phyloP scores from a whole-genome alignment of 2,329 filamentous ascomycete genomes.

The Polychaeton citri region DNA sequence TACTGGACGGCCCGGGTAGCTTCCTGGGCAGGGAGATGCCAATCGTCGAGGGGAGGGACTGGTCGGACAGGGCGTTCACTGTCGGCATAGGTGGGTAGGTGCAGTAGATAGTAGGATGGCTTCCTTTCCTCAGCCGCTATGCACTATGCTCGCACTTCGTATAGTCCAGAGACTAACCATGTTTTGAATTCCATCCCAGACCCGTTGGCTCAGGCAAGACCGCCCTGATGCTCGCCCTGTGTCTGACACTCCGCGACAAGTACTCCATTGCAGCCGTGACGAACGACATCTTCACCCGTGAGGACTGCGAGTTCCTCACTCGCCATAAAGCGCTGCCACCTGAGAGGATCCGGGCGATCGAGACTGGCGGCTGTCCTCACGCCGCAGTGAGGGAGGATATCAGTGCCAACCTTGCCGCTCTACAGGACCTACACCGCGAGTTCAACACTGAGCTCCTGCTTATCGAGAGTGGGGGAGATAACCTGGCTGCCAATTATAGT shows the following conservation, averaged over 20 bases:
- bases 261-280: slow-evolving; percentile 91
- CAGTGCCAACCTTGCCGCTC: slow-evolving; percentile 77
- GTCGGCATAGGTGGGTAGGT: slow-evolving; percentile 92
- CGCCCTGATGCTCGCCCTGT: slow-evolving; percentile 88
- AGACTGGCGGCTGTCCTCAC: slow-evolving; percentile 94
- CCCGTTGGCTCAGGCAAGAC: slow-evolving; percentile 97
- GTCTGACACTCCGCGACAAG: slow-evolving; percentile 62
- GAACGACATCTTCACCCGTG: slow-evolving; percentile 96
- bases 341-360: slow-evolving; percentile 80
- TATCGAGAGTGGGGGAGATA: slow-evolving; percentile 93
- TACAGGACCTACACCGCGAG: slow-evolving; percentile 73
- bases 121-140: too few species aligned
- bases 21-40: slow-evolving; percentile 87
- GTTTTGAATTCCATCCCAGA: too few species aligned
- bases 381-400: slow-evolving; percentile 97
- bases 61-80: slow-evolving; percentile 82
- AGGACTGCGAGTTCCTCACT: slow-evolving; percentile 96
- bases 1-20: slow-evolving; percentile 84
- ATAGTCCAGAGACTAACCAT: too few species aligned
- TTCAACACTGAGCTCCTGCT: slow-evolving; percentile 75
- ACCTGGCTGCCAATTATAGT: slow-evolving; percentile 92
- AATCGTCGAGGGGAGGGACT: slow-evolving; percentile 75
- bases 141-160: too few species aligned
- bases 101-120: too few species aligned
- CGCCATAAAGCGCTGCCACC: slow-evolving; percentile 71